Evolutionary conservation across 805 yeast genomes (phyloP), one percentile per base, ranked within the genome.

Genomic region (Lipomyces chichibuensis): DNA sequence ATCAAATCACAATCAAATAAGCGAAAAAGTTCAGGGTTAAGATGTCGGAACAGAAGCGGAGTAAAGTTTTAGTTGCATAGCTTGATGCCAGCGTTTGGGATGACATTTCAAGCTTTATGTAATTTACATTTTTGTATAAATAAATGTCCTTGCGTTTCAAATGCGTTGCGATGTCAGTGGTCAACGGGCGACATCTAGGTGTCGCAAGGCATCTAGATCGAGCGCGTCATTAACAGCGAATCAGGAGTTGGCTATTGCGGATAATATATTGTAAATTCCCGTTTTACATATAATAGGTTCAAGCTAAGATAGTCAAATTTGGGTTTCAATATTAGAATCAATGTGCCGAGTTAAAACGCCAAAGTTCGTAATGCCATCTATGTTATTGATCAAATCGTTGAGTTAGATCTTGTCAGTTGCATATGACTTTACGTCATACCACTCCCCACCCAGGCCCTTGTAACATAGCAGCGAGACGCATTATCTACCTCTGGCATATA

Each of bases 71-170:
- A 13, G 8, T 17, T 17, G 49, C 49, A 43, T 37, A 14, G 43
- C 43, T 37, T 37, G 13, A 1, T 27, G 6, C 29, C 1, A 53
- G 20, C 20, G 57, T 17, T 17, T 27, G 32, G 29, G 29, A 53
- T 29, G 57, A 32, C n/a, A 53, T 53, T 9, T 17, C 6, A 53
- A 20, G 27, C 37, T 20, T 20, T 39, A 59, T 35, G 23, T 20
- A 20, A 56, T 56, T 25, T 23, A 25, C 37, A n/a, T 37, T 33
- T 29, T 57, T 57, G 60, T 57, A 57, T 57, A 57, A 57, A 57
- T 57, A 57, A 20, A 57, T 57, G 49, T 25, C 33, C 60, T 27
- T 57, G 11, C 60, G 23, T 39, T 4, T 57, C 46, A 17, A n/a
- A 17, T n/a, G 49, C 5, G 20, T 17, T 3, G 23, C 49, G 23